Evolutionary conservation across 768 basidiomycete genomes (phyloP).

Genomic region (Russula sp.): DNA sequence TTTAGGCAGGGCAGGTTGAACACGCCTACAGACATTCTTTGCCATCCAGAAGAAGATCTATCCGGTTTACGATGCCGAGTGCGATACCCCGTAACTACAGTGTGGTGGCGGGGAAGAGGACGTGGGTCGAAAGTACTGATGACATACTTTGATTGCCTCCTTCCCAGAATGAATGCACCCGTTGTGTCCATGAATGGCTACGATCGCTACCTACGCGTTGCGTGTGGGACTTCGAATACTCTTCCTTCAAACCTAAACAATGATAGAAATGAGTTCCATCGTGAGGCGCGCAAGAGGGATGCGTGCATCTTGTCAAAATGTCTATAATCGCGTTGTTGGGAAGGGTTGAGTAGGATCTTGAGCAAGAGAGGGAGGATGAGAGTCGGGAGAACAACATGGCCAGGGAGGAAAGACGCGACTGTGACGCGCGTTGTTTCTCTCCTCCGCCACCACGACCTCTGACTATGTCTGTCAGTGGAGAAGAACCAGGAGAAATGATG

Average conservation of each 20-base stretch:
- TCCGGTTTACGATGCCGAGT: slow-evolving; percentile 19
- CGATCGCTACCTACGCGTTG: slow-evolving; percentile 20
- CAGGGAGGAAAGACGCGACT: background rate
- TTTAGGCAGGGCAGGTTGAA: background rate
- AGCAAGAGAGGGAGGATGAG: background rate
- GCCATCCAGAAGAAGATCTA: slow-evolving; percentile 20
- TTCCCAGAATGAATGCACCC: slow-evolving; percentile 13
- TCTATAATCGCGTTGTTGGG: slow-evolving; percentile 36
- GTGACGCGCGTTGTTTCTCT: background rate
- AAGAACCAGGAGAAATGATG: no score
- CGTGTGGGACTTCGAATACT: slow-evolving; percentile 9
- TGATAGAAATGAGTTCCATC: background rate
- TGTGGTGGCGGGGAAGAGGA: background rate
- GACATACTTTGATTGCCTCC: slow-evolving; percentile 19
- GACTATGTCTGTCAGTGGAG: no score
- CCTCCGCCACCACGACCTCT: background rate
- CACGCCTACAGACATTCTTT: slow-evolving; percentile 19
- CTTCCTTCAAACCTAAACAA: slow-evolving; percentile 17
- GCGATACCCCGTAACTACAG: slow-evolving; percentile 21
- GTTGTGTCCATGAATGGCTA: slow-evolving; percentile 6
- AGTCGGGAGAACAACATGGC: slow-evolving; percentile 14
- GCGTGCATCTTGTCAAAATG: slow-evolving; percentile 38
- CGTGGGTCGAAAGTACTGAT: background rate
- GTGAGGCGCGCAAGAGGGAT: background rate
- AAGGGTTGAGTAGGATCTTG: no score